Conservation (phyloP, 495 filamentous ascomycete genomes). For the Lentithecium fluviatile region DNA sequence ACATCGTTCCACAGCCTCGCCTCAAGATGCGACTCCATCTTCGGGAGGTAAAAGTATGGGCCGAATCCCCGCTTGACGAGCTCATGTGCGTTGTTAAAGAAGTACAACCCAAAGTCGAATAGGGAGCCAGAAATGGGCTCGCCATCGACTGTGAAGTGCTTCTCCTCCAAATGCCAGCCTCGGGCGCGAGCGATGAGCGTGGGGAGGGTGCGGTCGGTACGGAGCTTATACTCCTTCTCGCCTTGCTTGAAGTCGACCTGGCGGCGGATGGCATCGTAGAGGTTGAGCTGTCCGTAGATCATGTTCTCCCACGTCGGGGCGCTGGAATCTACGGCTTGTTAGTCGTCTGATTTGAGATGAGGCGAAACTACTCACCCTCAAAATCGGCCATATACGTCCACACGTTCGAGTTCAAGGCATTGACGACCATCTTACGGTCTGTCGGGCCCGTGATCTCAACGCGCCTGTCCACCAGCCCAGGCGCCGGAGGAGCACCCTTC, state of each 20-base stretch:
- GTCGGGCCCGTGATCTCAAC: conserved; percentile 99
- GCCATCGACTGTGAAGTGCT: conserved; percentile 94
- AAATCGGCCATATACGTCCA: conserved; percentile 99
- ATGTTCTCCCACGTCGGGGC: conserved; percentile 99
- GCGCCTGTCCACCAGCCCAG: conserved; percentile 87
- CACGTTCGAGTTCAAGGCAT: conserved; percentile 93
- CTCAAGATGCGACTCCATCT: conserved; percentile 99
- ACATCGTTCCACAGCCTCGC: conserved; percentile 98
- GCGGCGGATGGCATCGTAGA: conserved; percentile 93
- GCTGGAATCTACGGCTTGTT: conserved; percentile 69
- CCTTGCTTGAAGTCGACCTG: conserved; percentile 97
- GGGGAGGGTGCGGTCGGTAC: conserved; percentile 80
- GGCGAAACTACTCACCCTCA: conserved; percentile 61
- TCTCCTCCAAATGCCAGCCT: conserved; percentile 81
- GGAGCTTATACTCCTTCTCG: conserved; percentile 94
- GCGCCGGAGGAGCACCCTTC: conserved; percentile 91
- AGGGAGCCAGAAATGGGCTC: conserved; percentile 90
- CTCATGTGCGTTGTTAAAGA: conserved; percentile 97
- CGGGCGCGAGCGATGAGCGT: conserved; percentile 61
- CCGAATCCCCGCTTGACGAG: conserved; percentile 78
- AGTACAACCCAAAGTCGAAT: conserved; percentile 98
- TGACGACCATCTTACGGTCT: conserved; percentile 99
- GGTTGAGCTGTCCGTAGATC: conserved; percentile 96
- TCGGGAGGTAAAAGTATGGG: conserved; percentile 99
- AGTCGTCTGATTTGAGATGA: not conserved